phyloP scores from a whole-genome alignment of 2,329 filamentous ascomycete genomes.

The Cladosporium sphaerospermum region DNA sequence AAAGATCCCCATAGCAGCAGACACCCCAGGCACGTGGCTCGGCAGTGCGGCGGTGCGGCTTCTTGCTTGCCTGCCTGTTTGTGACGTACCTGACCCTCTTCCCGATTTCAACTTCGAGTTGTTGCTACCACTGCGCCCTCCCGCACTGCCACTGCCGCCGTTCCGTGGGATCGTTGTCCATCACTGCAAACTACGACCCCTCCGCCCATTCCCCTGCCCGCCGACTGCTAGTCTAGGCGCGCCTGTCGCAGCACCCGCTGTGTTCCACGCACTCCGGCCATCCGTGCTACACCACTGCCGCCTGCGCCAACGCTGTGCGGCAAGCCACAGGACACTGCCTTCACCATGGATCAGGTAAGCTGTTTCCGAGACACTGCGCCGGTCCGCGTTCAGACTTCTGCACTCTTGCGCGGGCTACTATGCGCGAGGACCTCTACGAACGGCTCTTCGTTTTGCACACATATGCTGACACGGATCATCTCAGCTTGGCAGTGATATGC shows the following conservation, averaged over 20 bases:
- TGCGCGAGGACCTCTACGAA: neutral
- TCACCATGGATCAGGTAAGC: slow-evolving; percentile 13
- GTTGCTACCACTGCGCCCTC: neutral
- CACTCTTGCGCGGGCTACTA: neutral
- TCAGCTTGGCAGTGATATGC: slow-evolving; percentile 57
- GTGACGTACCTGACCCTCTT: slow-evolving; percentile 2
- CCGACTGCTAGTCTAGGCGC: slow-evolving; percentile 1
- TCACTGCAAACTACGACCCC: neutral
- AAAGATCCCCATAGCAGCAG: too few relatives aligned
- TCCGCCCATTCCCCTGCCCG: neutral
- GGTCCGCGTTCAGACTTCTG: too few relatives aligned
- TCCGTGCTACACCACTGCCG: slow-evolving; percentile 6
- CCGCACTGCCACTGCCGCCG: neutral
- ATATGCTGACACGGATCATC: slow-evolving; percentile 20
- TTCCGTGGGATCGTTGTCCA: neutral
- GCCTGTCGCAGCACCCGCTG: neutral
- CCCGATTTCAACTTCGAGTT: neutral
- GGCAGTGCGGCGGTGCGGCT: slow-evolving; percentile 7
- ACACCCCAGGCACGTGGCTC: neutral
- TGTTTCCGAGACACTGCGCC: neutral
- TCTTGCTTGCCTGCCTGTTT: neutral
- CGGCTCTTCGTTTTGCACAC: neutral
- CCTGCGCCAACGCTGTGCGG: slow-evolving; percentile 1
- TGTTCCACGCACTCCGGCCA: slow-evolving; percentile 2
- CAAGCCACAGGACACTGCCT: neutral